These are phyloP conservation scores for Aureobasidium melanogenum DNA, from an alignment of 2,329 filamentous ascomycete species.

Conservation along the genomic window DNA sequence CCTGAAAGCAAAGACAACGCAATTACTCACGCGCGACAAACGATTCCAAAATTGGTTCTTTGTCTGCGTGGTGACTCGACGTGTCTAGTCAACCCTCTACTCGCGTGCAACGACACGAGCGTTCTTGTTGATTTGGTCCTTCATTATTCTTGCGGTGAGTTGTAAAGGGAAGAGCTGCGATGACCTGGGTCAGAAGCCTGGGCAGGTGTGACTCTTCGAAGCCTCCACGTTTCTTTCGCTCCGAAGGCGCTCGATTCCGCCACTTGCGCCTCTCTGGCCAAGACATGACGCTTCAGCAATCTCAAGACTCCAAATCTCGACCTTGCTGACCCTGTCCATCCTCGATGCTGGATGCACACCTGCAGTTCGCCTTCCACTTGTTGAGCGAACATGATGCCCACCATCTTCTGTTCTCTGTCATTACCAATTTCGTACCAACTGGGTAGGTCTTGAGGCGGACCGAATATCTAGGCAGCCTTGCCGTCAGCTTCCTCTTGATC, in stretches of 20 bases:
- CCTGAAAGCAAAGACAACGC: not conserved
- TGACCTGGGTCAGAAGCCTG: too few species aligned
- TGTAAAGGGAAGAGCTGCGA: not conserved
- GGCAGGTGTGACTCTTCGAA: not conserved
- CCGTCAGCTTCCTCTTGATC: not conserved
- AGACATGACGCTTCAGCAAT: not conserved
- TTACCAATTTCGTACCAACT: not conserved
- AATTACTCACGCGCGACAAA: not conserved
- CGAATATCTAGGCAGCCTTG: constrained; percentile 5
- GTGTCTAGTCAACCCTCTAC: not conserved
- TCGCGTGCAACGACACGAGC: not conserved
- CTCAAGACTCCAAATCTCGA: not conserved
- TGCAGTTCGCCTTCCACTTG: not conserved
- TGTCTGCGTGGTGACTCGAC: not conserved
- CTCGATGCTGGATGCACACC: not conserved
- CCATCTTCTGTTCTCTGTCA: not conserved
- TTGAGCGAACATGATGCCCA: not conserved
- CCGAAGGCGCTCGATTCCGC: not conserved
- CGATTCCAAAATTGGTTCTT: not conserved
- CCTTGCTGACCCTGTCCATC: not conserved
- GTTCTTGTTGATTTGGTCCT: not conserved
- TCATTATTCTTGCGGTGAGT: not conserved
- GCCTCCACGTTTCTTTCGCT: too few species aligned
- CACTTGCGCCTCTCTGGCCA: not conserved
- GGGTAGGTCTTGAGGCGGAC: not conserved